Evolutionary conservation across 1,284 basidiomycete species (phyloP).

Genomic region (Pholiota adiposa): DNA sequence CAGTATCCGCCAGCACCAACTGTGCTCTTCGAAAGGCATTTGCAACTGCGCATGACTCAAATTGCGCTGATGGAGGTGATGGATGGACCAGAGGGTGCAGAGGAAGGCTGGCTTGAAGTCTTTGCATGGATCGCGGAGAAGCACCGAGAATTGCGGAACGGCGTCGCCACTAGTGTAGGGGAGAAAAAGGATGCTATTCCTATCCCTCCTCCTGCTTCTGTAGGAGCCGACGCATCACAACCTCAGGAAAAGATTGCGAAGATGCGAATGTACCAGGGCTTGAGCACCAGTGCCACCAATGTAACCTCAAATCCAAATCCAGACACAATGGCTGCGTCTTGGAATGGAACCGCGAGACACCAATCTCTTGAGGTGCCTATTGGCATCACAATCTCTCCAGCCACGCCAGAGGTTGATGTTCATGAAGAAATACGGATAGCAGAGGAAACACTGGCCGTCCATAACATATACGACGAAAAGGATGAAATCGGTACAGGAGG

Average conservation of each 20-base stretch:
- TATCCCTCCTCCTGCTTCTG: neutral
- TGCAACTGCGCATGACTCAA: conserved; percentile 89
- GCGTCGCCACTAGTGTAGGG: neutral
- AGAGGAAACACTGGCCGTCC: neutral
- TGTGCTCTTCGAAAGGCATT: conserved; percentile 77
- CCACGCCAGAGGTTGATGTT: conserved; percentile 8
- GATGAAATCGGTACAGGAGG: conserved; percentile 12
- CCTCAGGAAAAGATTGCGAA: conserved; percentile 2
- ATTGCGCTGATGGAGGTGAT: conserved; percentile 84
- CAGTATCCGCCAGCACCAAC: conserved; percentile 55
- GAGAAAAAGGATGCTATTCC: neutral
- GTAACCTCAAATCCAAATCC: neutral
- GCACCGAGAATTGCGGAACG: conserved; percentile 36
- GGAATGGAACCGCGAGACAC: neutral
- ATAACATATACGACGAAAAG: conserved; percentile 4
- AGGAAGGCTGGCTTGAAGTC: conserved; percentile 82
- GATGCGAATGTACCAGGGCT: conserved; percentile 5
- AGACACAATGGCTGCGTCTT: neutral
- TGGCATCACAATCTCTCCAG: conserved; percentile 21
- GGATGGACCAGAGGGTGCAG: conserved; percentile 87
- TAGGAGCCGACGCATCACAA: neutral
- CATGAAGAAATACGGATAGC: neutral
- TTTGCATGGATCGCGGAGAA: conserved; percentile 84
- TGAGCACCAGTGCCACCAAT: conserved; percentile 1
- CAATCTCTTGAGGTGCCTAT: conserved; percentile 15